phyloP scores from a whole-genome alignment of 495 filamentous ascomycete species.

The Immersiella caudata region DNA sequence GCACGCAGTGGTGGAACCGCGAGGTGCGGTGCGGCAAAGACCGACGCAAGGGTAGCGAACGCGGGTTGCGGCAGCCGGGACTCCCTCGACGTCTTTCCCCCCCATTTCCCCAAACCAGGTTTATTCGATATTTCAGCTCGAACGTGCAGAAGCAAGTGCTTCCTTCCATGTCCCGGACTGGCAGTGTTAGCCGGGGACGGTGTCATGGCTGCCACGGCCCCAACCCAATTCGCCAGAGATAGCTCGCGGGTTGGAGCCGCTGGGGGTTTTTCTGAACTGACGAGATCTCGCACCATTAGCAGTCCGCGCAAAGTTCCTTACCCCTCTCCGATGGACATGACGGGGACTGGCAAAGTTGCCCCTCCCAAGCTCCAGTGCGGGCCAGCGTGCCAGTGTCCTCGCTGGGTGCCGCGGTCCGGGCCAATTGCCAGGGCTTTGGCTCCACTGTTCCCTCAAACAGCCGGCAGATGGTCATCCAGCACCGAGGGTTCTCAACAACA shows the following conservation, averaged over 20 bases:
- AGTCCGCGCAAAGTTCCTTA: neutral
- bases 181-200: constrained; percentile 12
- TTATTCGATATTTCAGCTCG: neutral
- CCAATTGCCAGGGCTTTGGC: neutral
- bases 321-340: neutral
- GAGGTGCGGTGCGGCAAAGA: constrained; percentile 23
- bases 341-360: neutral
- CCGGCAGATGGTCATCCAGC: neutral
- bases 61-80: constrained; percentile 7
- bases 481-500: neutral
- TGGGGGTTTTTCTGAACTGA: constrained; percentile 2
- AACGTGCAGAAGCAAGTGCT: constrained; percentile 7
- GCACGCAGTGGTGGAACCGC: constrained; percentile 3
- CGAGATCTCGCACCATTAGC: constrained; percentile 21
- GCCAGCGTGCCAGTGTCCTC: neutral
- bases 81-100: neutral
- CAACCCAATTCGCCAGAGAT: constrained; percentile 23
- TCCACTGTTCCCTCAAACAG: neutral
- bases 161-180: constrained; percentile 6
- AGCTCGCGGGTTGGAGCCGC: neutral
- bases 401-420: neutral
- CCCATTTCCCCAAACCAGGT: neutral
- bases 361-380: neutral
- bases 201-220: neutral
- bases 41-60: constrained; percentile 22